Evolutionary conservation across 371 early-diverging fungal genomes (phyloP).

Genomic region (Mucor indicus): DNA sequence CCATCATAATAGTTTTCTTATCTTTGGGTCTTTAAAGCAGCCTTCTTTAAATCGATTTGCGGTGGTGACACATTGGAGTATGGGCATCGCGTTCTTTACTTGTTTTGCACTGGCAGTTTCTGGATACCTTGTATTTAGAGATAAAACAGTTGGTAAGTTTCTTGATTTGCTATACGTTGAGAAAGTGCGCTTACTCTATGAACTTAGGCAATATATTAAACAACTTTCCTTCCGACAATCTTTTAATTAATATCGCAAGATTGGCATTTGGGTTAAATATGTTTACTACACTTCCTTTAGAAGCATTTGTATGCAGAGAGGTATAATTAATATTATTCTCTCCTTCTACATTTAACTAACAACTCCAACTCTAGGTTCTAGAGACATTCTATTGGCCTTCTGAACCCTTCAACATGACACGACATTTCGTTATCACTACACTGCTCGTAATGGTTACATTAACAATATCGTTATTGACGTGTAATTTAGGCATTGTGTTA

Average conservation of each 20-base stretch:
- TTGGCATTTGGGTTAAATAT: conserved; percentile 80
- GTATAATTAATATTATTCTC: conserved; percentile 25
- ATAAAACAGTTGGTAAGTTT: conserved; percentile 43
- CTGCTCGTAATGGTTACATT: conserved; percentile 53
- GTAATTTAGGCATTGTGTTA: conserved; percentile 71
- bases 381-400: conserved; percentile 59
- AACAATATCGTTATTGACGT: conserved; percentile 61
- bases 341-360: neutral
- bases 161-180: too few relatives aligned
- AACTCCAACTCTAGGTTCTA: conserved; percentile 42
- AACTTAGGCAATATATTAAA: conserved; percentile 70
- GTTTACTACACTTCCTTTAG: conserved; percentile 79
- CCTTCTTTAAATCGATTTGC: conserved; percentile 74
- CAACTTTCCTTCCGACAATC: conserved; percentile 71
- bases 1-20: conserved; percentile 82
- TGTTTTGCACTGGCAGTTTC: conserved; percentile 65
- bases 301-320: conserved; percentile 78
- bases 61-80: conserved; percentile 69
- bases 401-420: conserved; percentile 40
- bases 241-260: conserved; percentile 75
- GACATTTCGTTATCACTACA: conserved; percentile 65
- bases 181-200: neutral
- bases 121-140: conserved; percentile 70
- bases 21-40: conserved; percentile 71
- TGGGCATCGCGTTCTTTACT: conserved; percentile 61